Evolutionary conservation across 495 filamentous ascomycete species (phyloP), one percentile per base, ranked within the genome.

Genomic region (Penicillium waksmanii): DNA sequence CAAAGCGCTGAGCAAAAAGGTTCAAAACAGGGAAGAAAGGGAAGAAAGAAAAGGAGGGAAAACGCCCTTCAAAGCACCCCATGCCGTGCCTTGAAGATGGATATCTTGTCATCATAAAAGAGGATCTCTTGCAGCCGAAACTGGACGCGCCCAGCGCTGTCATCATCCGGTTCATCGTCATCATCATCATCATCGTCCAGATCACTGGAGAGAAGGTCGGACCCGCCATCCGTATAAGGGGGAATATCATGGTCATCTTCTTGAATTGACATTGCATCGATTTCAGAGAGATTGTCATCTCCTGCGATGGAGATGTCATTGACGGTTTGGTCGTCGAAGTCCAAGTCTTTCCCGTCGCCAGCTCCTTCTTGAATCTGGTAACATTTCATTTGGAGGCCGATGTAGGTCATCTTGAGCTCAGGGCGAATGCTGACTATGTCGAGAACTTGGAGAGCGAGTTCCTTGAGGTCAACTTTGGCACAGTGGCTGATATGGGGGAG

Each of bases 91-190:
- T 85, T 89, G 75, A 95, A 94, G 60, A 96, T 87, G 5, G 87
- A 86, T 35, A 95, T 87, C 71, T 92, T 92, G 67, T 96, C 91
- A 61, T 96, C 92, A 64, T 92, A 93, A 73, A 93, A 96, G 61
- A 93, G 74, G 64, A 96, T 96, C 80, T 96, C 90, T 61, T 91
- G 82, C 61, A 96, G 70, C 55, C 86, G 78, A 19, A 96, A 82
- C 47, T 80, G 81, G 44, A 83, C 75, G 21, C 76, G 77, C 55
- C 78, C 81, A 55, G 61, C 58, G 68, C 51, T 69, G 40, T 74
- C 70, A n/a, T 87, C 84, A 13, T 86, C 82, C 7, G 78, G 79
- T 13, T 80, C 80, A 5, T 80, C 78, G 9, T 84, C 81, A 7
- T 83, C 81, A 40, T 87, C 87, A 40, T 87, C 87, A 4, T 72